phyloP scores from a whole-genome alignment of 2,329 filamentous ascomycete species.

The Penicillium hesseltinei region DNA sequence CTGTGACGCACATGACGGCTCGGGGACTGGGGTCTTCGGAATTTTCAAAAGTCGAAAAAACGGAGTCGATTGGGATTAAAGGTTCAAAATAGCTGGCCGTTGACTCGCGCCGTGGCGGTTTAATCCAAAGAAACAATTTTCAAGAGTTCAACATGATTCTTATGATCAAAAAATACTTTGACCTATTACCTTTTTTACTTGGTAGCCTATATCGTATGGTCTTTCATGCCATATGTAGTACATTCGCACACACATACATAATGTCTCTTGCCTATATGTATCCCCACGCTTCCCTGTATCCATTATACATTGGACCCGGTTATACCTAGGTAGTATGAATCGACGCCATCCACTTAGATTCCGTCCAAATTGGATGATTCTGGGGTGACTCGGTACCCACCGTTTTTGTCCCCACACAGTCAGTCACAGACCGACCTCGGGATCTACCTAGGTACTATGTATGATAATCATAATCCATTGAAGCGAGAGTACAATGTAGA shows the following conservation, averaged over 20 bases:
- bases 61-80: slow-evolving; percentile 43
- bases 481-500: background rate
- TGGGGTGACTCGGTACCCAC: background rate
- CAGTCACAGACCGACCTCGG: background rate
- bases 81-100: slow-evolving; percentile 43
- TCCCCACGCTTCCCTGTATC: background rate
- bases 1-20: slow-evolving; percentile 37
- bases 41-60: slow-evolving; percentile 34
- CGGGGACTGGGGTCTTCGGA: slow-evolving; percentile 32
- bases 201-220: background rate
- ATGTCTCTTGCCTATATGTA: background rate
- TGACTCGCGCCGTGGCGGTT: slow-evolving; percentile 44
- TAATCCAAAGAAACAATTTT: slow-evolving; percentile 43
- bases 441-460: too few species aligned
- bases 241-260: too few species aligned
- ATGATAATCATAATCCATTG: background rate
- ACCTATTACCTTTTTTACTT: slow-evolving; percentile 19
- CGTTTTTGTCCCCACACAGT: background rate
- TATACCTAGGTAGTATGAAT: background rate
- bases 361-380: background rate
- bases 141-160: slow-evolving; percentile 38
- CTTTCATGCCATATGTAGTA: background rate
- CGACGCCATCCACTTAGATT: background rate
- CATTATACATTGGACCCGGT: background rate
- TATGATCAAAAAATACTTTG: slow-evolving; percentile 26